Evolutionary conservation across 2,329 filamentous ascomycete genomes (phyloP).

Genomic region (Aaosphaeria arxii): DNA sequence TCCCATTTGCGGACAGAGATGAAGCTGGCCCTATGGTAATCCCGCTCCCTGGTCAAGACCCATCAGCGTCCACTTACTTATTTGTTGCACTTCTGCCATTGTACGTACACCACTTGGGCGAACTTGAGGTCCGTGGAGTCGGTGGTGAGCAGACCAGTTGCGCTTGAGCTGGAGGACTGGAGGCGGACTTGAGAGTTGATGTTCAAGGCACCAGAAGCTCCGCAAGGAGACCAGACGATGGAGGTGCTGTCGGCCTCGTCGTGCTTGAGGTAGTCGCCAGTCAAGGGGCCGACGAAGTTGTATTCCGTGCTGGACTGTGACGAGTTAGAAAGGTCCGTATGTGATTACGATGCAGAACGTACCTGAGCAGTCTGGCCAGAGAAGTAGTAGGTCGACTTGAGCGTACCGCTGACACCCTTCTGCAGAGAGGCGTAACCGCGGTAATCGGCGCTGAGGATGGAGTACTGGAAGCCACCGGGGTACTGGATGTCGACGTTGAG

Average conservation of each 20-base stretch:
- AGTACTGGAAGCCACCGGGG: slow-evolving; percentile 53
- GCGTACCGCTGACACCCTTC: slow-evolving; percentile 45
- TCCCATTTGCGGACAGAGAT: too few relatives aligned
- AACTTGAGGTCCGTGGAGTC: slow-evolving; percentile 52
- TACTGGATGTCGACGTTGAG: slow-evolving; percentile 52
- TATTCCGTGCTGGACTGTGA: slow-evolving; percentile 36
- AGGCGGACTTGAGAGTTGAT: slow-evolving; percentile 53
- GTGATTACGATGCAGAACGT: slow-evolving; percentile 1
- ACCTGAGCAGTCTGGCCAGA: slow-evolving; percentile 46
- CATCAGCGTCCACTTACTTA: slow-evolving; percentile 12
- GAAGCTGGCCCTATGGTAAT: background rate
- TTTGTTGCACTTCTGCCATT: slow-evolving; percentile 42
- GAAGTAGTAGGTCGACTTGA: slow-evolving; percentile 56
- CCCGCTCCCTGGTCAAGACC: slow-evolving; percentile 1
- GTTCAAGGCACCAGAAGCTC: slow-evolving; percentile 49
- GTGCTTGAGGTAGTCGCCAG: slow-evolving; percentile 39
- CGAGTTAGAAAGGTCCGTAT: slow-evolving; percentile 5
- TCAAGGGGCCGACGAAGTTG: slow-evolving; percentile 39
- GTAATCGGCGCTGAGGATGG: slow-evolving; percentile 51
- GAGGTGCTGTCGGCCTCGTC: slow-evolving; percentile 44
- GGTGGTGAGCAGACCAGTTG: slow-evolving; percentile 44
- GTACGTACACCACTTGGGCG: slow-evolving; percentile 42
- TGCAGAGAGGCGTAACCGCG: slow-evolving; percentile 51
- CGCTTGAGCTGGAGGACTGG: slow-evolving; percentile 18
- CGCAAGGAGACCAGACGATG: slow-evolving; percentile 54